phyloP scores from a whole-genome alignment of 2,329 filamentous ascomycete species.

The Blastomyces gilchristii region DNA sequence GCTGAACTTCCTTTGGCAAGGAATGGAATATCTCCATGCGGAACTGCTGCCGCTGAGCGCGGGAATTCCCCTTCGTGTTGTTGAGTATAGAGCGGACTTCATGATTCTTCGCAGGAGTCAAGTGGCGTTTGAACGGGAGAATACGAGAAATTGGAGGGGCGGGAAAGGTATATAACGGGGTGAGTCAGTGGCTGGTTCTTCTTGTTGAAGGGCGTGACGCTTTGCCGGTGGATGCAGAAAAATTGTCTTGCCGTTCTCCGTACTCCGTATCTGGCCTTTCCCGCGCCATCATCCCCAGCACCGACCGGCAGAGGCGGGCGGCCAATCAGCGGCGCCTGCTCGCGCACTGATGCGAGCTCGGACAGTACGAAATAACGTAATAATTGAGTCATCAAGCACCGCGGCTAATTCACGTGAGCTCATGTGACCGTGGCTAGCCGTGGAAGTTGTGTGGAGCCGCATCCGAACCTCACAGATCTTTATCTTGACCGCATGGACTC shows the following conservation, averaged over 20 bases:
- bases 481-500: not conserved
- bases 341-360: not conserved
- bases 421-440: not conserved
- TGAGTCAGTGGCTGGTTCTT: not conserved
- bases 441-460: not conserved
- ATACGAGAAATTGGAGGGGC: not conserved
- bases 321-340: not conserved
- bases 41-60: constrained; percentile 1
- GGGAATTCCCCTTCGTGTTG: not conserved
- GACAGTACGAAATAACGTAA: not conserved
- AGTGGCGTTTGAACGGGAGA: not conserved
- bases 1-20: constrained; percentile 41
- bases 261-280: not conserved
- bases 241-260: not conserved
- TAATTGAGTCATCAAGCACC: not conserved
- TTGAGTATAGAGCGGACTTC: not conserved
- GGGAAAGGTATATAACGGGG: not conserved
- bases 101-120: not conserved
- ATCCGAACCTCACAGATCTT: not conserved
- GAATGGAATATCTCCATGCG: not conserved
- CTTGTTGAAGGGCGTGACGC: not conserved
- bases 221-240: not conserved
- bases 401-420: not conserved
- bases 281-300: not conserved
- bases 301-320: not conserved